These are phyloP conservation scores for Fomitopsis schrenkii DNA, from an alignment of 1,284 basidiomycete species.

Conservation along the genomic window DNA sequence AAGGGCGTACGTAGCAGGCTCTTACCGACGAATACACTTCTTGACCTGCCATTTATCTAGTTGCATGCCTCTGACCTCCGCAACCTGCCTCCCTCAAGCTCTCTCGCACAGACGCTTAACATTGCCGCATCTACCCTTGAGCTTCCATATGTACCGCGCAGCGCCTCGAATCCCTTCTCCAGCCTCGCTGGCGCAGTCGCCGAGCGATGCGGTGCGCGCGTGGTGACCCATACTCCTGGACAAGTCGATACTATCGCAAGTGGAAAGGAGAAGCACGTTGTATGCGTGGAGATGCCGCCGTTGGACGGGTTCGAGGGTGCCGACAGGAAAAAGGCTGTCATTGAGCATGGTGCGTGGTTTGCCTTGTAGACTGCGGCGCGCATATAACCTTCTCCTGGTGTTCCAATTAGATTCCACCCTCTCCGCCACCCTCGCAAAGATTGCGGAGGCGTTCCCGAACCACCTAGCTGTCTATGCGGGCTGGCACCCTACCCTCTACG, in stretches of 20 bases:
- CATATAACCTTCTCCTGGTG: neutral
- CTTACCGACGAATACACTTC: neutral
- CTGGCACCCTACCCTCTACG: slow-evolving; percentile 32
- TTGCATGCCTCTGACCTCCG: slow-evolving; percentile 70
- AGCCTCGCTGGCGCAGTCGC: slow-evolving; percentile 41
- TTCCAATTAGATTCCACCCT: slow-evolving; percentile 17
- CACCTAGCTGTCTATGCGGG: slow-evolving; percentile 66
- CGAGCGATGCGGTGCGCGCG: slow-evolving; percentile 47
- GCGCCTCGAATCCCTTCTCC: slow-evolving; percentile 23
- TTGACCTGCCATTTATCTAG: slow-evolving; percentile 30
- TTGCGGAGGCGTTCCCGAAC: slow-evolving; percentile 48
- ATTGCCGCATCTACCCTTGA: slow-evolving; percentile 52
- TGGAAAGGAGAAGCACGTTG: slow-evolving; percentile 45
- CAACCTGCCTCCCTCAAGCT: slow-evolving; percentile 46
- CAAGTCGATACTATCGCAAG: slow-evolving; percentile 3
- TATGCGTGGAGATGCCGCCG: slow-evolving; percentile 51
- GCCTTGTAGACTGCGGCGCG: neutral
- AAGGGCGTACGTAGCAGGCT: slow-evolving; percentile 48
- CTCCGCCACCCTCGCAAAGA: slow-evolving; percentile 43
- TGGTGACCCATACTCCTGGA: slow-evolving; percentile 11
- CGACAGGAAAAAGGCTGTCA: slow-evolving; percentile 42
- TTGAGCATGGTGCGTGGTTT: slow-evolving; percentile 41
- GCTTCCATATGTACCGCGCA: slow-evolving; percentile 51
- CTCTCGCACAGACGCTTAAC: slow-evolving; percentile 41
- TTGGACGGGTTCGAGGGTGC: slow-evolving; percentile 36